Evolutionary conservation across 805 yeast species (phyloP), one percentile per base, ranked within the genome.

Genomic region (Metschnikowia arizonensis): DNA sequence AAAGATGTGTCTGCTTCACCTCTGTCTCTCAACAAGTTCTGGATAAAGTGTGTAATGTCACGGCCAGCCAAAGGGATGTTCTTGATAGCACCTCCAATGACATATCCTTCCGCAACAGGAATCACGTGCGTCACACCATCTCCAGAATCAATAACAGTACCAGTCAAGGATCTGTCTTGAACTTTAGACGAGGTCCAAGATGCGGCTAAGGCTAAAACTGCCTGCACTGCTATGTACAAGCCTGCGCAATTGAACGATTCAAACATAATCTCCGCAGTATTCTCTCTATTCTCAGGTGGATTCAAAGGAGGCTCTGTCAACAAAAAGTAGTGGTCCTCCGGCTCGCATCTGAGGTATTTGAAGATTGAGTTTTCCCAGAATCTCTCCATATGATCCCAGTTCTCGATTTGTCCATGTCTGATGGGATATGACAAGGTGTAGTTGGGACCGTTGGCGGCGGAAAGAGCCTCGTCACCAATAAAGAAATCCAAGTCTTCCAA

Each of bases 321-420:
- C 46, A 93, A 72, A 68, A 93, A 93, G 63, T 88, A 89, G 62
- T 93, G 99, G 68, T 93, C 99, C 66, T 93, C 99, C 12, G 99
- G 99, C 69, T 93, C 99, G 64, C 98, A 88, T 65, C 97, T 82
- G 57, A 93, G 77, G 64, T 93, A 93, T 70, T 93, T 91, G 74
- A 93, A 93, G 60, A 93, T 90, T 38, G 96, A 88, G 60, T 87
- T 86, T 62, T 93, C 98, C 99, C 99, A 93, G 67, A 89, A 91
- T 63, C 99, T 78, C 68, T 93, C 99, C 99, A 93, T 93, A 63
- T 93, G 97, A 70, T 93, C 99, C 99, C 99, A 93, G 66, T 93
- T 88, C 66, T 93, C 99, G 52, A 93, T 85, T 73, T 93, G 99
- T 21, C 99, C 99, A 62, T 93, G 99, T 66, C 89, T 85, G 50